Conservation (phyloP, 225 moss, liverwort and hornwort species). For the Neckera pumila region DNA sequence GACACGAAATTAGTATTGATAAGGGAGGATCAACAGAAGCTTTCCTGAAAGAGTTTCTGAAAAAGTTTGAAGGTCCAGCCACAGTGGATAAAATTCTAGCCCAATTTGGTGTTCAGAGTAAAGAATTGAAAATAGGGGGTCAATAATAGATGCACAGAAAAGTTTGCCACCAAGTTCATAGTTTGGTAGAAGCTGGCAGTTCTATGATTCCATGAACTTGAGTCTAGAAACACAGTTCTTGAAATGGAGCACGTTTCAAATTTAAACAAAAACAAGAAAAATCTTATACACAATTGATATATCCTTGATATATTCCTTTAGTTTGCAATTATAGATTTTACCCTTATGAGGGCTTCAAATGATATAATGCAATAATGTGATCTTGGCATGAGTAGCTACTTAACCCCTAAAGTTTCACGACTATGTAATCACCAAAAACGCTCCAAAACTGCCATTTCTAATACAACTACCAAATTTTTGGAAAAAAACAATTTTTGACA, state of each 20-base stretch:
- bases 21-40: too few relatives aligned
- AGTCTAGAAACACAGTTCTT: rapidly evolving
- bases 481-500: too few relatives aligned
- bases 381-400: background rate
- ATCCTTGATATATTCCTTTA: rapidly evolving
- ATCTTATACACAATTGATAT: rapidly evolving
- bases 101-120: background rate
- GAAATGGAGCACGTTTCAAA: background rate
- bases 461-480: too few relatives aligned
- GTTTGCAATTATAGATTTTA: background rate
- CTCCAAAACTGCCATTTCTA: too few relatives aligned
- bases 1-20: too few relatives aligned
- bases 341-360: rapidly evolving
- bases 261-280: background rate
- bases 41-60: background rate
- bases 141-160: background rate
- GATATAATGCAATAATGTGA: too few relatives aligned
- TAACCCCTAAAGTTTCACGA: too few relatives aligned
- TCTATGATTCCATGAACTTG: background rate
- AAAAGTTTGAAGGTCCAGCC: background rate
- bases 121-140: too few relatives aligned
- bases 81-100: background rate
- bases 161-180: background rate
- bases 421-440: too few relatives aligned
- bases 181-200: background rate